phyloP scores from a whole-genome alignment of 2,329 filamentous ascomycete species.

The Paramyrothecium sp. region DNA sequence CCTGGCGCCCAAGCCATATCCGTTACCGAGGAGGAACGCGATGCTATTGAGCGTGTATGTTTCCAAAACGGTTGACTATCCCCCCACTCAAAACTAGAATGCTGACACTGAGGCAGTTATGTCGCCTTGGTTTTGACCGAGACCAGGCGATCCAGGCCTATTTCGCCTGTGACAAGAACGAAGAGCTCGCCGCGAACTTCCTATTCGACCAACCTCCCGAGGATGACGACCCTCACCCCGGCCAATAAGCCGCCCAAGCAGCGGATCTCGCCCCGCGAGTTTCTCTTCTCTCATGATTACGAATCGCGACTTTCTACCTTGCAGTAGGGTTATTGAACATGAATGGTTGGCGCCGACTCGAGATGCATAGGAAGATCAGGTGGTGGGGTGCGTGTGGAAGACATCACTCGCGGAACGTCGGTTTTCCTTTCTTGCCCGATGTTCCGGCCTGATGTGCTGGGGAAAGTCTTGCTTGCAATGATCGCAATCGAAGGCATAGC shows the following conservation, averaged over 20 bases:
- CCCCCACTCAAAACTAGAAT: too few relatives aligned
- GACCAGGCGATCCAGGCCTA: constrained; percentile 97
- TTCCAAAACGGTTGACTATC: too few relatives aligned
- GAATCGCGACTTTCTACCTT: constrained; percentile 3
- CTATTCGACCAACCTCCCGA: constrained; percentile 89
- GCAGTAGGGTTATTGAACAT: neutral
- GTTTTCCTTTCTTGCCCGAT: too few relatives aligned
- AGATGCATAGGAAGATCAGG: neutral
- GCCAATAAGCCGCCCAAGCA: constrained; percentile 28
- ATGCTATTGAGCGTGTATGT: constrained; percentile 89
- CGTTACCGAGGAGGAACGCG: constrained; percentile 93
- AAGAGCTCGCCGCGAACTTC: constrained; percentile 97
- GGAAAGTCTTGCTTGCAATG: neutral
- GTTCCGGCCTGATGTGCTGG: neutral
- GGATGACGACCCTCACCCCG: constrained; percentile 62
- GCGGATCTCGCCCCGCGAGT: constrained; percentile 7
- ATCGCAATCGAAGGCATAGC: neutral
- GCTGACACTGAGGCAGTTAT: constrained; percentile 76
- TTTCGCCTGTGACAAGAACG: constrained; percentile 99
- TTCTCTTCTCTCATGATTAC: constrained; percentile 23
- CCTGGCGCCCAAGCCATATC: constrained; percentile 86
- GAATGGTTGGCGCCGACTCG: neutral
- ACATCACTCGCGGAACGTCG: too few relatives aligned
- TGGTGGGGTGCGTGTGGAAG: neutral
- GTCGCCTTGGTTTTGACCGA: constrained; percentile 87